These are phyloP conservation scores for Thelephora ganbajun DNA, from an alignment of 768 basidiomycete species.

Conservation along the genomic window DNA sequence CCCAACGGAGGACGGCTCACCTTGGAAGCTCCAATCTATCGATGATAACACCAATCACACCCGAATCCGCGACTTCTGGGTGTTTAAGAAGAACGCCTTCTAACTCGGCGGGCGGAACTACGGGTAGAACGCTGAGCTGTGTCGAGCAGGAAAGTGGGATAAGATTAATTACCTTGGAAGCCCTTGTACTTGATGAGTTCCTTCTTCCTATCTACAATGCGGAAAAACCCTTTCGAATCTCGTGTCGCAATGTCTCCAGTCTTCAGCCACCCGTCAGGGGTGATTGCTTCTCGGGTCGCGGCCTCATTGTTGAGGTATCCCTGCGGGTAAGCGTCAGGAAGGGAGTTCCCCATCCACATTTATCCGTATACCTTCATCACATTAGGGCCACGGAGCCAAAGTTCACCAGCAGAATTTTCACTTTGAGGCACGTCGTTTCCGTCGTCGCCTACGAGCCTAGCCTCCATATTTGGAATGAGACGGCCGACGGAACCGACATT, in stretches of 20 bases:
- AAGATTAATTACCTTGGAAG: not conserved
- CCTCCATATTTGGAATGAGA: slow-evolving; percentile 63
- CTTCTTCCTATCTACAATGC: slow-evolving; percentile 20
- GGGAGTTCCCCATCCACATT: no score
- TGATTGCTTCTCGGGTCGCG: slow-evolving; percentile 25
- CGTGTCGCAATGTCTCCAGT: slow-evolving; percentile 27
- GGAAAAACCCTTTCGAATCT: slow-evolving; percentile 25
- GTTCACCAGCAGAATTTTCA: slow-evolving; percentile 58
- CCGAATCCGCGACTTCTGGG: no score
- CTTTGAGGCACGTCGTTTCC: slow-evolving; percentile 39
- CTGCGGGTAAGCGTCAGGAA: no score
- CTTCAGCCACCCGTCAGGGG: slow-evolving; percentile 26
- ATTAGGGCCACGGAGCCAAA: slow-evolving; percentile 68
- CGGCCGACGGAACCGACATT: slow-evolving; percentile 57
- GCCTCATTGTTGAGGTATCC: slow-evolving; percentile 18
- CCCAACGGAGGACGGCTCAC: no score
- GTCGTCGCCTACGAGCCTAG: slow-evolving; percentile 52
- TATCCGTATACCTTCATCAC: slow-evolving; percentile 88
- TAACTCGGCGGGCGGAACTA: slow-evolving; percentile 29
- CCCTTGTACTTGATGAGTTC: slow-evolving; percentile 19
- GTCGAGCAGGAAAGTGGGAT: not conserved
- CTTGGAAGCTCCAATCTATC: no score
- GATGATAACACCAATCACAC: no score
- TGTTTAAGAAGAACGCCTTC: slow-evolving; percentile 25
- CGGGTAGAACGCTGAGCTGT: slow-evolving; percentile 3